phyloP scores from a whole-genome alignment of 306 rosid species.

The Adenanthera pavonina region DNA sequence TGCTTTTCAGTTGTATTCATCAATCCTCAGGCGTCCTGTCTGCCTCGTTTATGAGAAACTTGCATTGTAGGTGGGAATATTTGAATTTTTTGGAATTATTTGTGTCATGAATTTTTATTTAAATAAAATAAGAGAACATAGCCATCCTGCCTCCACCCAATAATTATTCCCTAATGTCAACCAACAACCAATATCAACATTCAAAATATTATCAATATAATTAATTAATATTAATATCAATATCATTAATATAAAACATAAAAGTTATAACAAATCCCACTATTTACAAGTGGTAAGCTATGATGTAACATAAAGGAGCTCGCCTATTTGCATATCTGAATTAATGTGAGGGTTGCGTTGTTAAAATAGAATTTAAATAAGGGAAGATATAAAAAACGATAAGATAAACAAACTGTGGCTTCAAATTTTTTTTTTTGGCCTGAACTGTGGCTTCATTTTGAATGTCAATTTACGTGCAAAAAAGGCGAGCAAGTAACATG shows the following conservation, averaged over 20 bases:
- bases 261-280: background rate
- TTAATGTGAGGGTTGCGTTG: background rate
- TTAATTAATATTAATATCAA: background rate
- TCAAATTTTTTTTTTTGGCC: no score
- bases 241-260: no score
- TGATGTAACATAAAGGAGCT: background rate
- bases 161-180: background rate
- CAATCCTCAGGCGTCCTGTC: background rate
- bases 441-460: no score
- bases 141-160: no score
- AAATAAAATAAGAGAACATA: no score
- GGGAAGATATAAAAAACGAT: background rate
- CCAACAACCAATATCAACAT: background rate
- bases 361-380: background rate
- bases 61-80: background rate
- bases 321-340: background rate
- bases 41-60: background rate
- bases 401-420: no score
- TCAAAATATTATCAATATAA: background rate
- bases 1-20: background rate
- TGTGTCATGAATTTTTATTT: no score
- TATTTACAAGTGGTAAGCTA: background rate
- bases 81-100: background rate
- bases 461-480: no score
- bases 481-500: no score